Evolutionary conservation across 2,329 filamentous ascomycete species (phyloP).

Genomic region (Raffaelea deltoideospora): DNA sequence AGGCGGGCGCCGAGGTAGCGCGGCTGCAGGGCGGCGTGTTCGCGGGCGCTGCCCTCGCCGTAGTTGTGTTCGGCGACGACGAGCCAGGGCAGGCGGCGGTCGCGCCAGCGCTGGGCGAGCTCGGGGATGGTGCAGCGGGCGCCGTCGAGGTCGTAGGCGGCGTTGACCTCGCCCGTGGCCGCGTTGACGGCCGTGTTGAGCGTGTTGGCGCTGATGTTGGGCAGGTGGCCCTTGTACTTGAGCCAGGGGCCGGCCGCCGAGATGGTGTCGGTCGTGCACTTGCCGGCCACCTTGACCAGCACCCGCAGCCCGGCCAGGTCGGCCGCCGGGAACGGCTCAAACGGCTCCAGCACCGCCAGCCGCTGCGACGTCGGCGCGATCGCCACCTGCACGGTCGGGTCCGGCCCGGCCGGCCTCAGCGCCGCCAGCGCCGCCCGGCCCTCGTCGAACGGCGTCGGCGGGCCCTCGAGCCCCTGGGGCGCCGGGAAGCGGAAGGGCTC

Average conservation of each 20-base stretch:
- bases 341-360: constrained; percentile 82
- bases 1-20: constrained; percentile 70
- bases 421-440: constrained; percentile 65
- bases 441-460: constrained; percentile 52
- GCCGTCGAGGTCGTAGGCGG: constrained; percentile 75
- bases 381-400: constrained; percentile 54
- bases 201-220: constrained; percentile 96
- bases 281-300: constrained; percentile 90
- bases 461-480: constrained; percentile 54
- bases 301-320: constrained; percentile 71
- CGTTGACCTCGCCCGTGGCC: constrained; percentile 83
- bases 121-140: constrained; percentile 67
- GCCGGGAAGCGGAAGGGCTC: constrained; percentile 73
- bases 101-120: constrained; percentile 72
- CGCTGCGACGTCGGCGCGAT: constrained; percentile 81
- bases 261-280: constrained; percentile 98
- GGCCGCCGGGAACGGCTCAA: constrained; percentile 60
- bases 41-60: constrained; percentile 72
- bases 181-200: constrained; percentile 90
- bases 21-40: constrained; percentile 78
- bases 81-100: constrained; percentile 63
- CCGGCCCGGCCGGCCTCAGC: constrained; percentile 54
- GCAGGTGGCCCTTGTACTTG: constrained; percentile 97
- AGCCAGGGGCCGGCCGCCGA: constrained; percentile 94
- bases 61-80: constrained; percentile 97